Percentiles rank a stretch among this genome's conserved stretches.
phyloP scores from a whole-genome alignment of 2,329 filamentous ascomycete species.

The Samsoniella hepiali region DNA sequence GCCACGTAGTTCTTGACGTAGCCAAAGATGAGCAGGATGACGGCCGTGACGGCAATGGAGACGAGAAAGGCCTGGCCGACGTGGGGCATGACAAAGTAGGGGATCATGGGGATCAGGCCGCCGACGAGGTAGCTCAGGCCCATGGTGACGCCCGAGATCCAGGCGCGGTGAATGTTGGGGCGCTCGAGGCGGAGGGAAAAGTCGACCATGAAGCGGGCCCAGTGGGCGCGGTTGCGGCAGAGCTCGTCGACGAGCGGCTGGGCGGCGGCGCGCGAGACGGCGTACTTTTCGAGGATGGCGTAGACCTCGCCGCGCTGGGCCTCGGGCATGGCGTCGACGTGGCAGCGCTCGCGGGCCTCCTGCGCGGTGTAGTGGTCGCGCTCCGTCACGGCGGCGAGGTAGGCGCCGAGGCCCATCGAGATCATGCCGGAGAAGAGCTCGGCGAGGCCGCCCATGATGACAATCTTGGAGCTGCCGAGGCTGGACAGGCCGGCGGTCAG shows the following conservation, averaged over 20 bases:
- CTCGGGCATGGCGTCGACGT: conserved; percentile 42
- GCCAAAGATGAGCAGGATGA: conserved; percentile 62
- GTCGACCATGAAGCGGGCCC: conserved; percentile 58
- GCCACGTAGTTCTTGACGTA: conserved; percentile 60
- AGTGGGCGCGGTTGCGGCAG: conserved; percentile 44
- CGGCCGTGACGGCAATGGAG: conserved; percentile 57
- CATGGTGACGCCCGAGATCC: conserved; percentile 62
- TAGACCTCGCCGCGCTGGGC: conserved; percentile 48
- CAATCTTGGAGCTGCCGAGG: conserved; percentile 61
- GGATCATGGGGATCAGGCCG: conserved; percentile 66
- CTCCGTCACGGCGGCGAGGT: conserved; percentile 63
- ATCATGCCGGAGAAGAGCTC: conserved; percentile 75
- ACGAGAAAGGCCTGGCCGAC: conserved; percentile 52
- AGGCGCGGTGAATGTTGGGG: conserved; percentile 41
- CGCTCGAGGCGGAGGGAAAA: conserved; percentile 51
- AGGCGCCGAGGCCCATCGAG: conserved; percentile 74
- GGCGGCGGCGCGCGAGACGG: conserved; percentile 42
- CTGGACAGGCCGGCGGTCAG: conserved; percentile 69
- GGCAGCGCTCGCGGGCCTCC: conserved; percentile 41
- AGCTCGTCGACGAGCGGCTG: conserved; percentile 49
- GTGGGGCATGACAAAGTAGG: conserved; percentile 59
- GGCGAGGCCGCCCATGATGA: conserved; percentile 69
- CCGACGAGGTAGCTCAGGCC: conserved; percentile 67
- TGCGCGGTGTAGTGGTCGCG: conserved; percentile 49
- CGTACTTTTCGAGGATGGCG: conserved; percentile 49